phyloP scores from a whole-genome alignment of 352 stramenopile species.

The Phytophthora citricola region DNA sequence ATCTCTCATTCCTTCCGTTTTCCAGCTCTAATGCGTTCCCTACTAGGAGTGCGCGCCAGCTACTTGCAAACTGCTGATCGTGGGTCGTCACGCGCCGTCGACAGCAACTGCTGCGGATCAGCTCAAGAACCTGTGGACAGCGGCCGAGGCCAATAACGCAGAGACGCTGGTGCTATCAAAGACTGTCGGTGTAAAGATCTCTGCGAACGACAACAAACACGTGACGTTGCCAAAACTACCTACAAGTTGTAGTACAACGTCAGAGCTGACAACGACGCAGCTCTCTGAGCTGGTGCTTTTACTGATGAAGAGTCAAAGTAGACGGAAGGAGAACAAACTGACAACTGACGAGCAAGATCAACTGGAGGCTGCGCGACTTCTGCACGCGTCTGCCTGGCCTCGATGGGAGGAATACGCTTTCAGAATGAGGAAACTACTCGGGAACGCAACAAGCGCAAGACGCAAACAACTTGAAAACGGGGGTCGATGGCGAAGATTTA shows the following conservation, averaged over 20 bases:
- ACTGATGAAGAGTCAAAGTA: conserved; percentile 58
- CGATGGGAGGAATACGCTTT: conserved; percentile 34
- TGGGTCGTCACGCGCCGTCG: conserved; percentile 7
- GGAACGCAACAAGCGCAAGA: conserved; percentile 28
- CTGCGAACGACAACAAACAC: conserved; percentile 6
- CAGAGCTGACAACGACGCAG: conserved; percentile 14
- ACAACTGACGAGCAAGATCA: conserved; percentile 17
- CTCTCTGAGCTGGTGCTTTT: conserved; percentile 43
- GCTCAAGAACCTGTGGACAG: conserved; percentile 40
- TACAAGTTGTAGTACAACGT: not conserved
- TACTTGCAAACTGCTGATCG: conserved; percentile 51
- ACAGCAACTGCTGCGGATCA: not conserved
- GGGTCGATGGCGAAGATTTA: not conserved
- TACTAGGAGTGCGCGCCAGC: conserved; percentile 29
- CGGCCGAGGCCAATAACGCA: conserved; percentile 24
- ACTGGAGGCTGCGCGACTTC: conserved; percentile 19
- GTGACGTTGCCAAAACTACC: not conserved
- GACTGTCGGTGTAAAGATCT: conserved; percentile 37
- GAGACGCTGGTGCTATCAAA: conserved; percentile 43
- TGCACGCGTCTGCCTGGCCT: conserved; percentile 20
- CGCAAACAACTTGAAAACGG: conserved; percentile 1
- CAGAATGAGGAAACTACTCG: conserved; percentile 33
- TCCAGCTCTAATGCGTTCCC: too few species aligned
- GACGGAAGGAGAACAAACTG: conserved; percentile 32
- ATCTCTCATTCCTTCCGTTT: too few species aligned